Conservation (phyloP, 371 early-diverging fungal genomes). For the Mucor sp. region DNA sequence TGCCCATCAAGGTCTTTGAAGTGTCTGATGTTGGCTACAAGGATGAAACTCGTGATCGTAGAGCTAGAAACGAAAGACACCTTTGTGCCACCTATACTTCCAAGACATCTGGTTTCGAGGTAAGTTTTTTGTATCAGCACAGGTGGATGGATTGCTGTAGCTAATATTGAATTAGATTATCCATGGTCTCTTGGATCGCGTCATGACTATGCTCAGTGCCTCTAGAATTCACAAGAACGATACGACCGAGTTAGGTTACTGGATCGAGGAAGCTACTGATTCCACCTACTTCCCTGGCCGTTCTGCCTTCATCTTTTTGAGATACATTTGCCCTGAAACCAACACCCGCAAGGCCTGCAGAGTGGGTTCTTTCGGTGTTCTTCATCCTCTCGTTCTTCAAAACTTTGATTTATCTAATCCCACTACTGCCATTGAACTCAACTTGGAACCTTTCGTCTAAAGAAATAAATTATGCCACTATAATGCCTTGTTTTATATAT, state of each 20-base stretch:
- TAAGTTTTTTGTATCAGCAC: slow-evolving; percentile 13
- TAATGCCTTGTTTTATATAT: not conserved
- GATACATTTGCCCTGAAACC: slow-evolving; percentile 44
- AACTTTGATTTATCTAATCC: slow-evolving; percentile 88
- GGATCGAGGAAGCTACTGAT: slow-evolving; percentile 80
- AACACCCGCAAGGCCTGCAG: slow-evolving; percentile 49
- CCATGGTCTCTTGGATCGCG: slow-evolving; percentile 91
- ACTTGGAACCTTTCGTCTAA: slow-evolving; percentile 95
- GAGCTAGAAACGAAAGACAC: slow-evolving; percentile 91
- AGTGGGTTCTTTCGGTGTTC: slow-evolving; percentile 90
- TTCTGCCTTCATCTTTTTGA: slow-evolving; percentile 81
- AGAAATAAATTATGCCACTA: slow-evolving; percentile 25
- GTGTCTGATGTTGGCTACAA: slow-evolving; percentile 96
- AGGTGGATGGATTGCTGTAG: not conserved
- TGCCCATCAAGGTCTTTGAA: slow-evolving; percentile 98
- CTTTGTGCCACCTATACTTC: slow-evolving; percentile 90
- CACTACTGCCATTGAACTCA: slow-evolving; percentile 91
- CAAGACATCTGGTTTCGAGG: slow-evolving; percentile 92
- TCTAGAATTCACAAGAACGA: slow-evolving; percentile 48
- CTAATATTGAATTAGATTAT: slow-evolving; percentile 54
- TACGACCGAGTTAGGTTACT: slow-evolving; percentile 66
- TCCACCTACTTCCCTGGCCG: slow-evolving; percentile 94
- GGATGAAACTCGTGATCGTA: slow-evolving; percentile 77
- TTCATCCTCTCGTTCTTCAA: slow-evolving; percentile 91
- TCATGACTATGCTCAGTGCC: slow-evolving; percentile 83